A percentile compares a stretch with the other conserved stretches of the same genome.
Evolutionary conservation across 1,139 yeast species (phyloP).

Genomic region (Magnusiomyces suaveolens): DNA sequence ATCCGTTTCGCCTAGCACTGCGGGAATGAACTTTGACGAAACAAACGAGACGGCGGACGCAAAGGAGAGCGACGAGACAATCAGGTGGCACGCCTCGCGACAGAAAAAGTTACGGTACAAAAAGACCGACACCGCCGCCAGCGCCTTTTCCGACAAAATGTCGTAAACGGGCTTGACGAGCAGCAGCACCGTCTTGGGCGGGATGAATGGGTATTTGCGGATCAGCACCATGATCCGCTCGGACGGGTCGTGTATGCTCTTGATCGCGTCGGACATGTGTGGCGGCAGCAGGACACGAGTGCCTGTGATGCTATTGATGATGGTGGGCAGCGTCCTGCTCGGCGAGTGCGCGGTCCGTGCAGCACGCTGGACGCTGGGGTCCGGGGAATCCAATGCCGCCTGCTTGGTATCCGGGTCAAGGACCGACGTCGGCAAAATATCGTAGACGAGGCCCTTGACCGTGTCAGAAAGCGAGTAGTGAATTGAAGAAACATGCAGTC

Average conservation of each 20-base stretch:
- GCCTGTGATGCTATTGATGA: not conserved
- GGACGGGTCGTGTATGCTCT: not conserved
- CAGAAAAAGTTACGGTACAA: not conserved
- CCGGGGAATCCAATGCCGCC: not conserved
- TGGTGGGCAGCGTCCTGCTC: not conserved
- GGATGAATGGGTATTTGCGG: not conserved
- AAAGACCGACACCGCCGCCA: not conserved
- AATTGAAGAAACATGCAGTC: no score
- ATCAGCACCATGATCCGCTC: not conserved
- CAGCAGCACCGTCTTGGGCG: not conserved
- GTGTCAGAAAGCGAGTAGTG: not conserved
- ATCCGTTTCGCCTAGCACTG: not conserved
- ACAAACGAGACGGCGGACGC: not conserved
- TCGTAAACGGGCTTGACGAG: not conserved
- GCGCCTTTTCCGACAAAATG: not conserved
- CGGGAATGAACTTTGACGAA: not conserved
- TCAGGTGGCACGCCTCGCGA: not conserved
- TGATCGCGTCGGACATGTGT: not conserved
- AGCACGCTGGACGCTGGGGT: no score
- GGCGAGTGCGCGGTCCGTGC: no score
- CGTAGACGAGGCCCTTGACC: not conserved
- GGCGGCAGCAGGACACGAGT: not conserved
- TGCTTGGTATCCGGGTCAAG: not conserved
- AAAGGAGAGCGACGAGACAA: not conserved
- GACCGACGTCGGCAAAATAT: not conserved